Percentiles rank a stretch among this genome's conserved stretches.
phyloP scores from a whole-genome alignment of 306 rosid genomes.

The Cucumis melo region DNA sequence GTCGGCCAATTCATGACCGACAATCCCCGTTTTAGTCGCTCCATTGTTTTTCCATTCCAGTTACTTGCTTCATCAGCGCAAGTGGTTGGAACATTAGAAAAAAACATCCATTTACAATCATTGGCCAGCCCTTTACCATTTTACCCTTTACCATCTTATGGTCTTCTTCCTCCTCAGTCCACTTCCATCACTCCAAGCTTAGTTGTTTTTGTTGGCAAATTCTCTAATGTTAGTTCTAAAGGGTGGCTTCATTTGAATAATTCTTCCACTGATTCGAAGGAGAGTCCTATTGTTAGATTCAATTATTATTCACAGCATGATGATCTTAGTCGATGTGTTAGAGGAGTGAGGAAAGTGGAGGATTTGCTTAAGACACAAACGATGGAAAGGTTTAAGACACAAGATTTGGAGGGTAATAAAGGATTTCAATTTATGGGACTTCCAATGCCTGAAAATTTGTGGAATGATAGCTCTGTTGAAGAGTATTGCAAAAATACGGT shows the following conservation, averaged over 20 bases:
- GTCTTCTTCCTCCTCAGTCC: background rate
- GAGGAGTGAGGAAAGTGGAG: background rate
- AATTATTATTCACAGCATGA: background rate
- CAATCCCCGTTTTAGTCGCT: conserved; percentile 11
- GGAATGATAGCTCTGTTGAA: background rate
- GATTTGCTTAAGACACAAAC: background rate
- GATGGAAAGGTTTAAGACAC: background rate
- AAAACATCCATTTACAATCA: background rate
- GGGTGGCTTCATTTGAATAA: background rate
- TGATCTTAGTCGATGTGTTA: background rate
- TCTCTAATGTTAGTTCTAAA: background rate
- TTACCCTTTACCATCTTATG: background rate
- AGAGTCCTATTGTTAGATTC: background rate
- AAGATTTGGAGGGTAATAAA: background rate
- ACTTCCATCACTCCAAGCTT: background rate
- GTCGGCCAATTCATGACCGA: conserved; percentile 17
- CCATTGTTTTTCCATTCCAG: background rate
- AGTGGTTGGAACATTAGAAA: background rate
- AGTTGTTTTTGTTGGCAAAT: background rate
- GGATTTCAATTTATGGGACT: background rate
- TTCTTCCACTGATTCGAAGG: background rate
- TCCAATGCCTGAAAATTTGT: background rate
- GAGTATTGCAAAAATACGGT: conserved; percentile 2
- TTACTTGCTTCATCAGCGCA: background rate
- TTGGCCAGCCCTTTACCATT: background rate